Evolutionary conservation across 2,329 filamentous ascomycete species (phyloP), one percentile per base, ranked within the genome.

Genomic region (Sporothrix brasiliensis): DNA sequence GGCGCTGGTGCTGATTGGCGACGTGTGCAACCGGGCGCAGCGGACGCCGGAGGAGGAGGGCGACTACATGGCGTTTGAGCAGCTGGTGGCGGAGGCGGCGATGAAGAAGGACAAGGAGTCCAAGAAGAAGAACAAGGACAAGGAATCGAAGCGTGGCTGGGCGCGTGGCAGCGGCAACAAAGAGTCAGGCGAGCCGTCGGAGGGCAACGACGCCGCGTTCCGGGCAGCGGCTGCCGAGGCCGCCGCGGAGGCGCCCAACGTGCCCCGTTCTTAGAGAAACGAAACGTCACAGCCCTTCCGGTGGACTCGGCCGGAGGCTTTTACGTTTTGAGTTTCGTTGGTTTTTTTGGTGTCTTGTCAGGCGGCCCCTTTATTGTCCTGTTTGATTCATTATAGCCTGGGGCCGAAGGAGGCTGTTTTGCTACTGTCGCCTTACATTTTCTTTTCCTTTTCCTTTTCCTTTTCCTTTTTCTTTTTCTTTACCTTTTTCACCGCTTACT

Each of bases 21-120:
- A 96, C 73, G 90, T 98, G 72, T 97, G 95, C 78, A 85, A 89
- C 74, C 93, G 93, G 87, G 94, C 96, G 86, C 72, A 85, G 79
- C 90, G 95, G 73, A 91, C 94, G 69, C 91, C 94, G 54, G 95
- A 99, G 74, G 95, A 99, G 83, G 95, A 99, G 81, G 94, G 95
- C 74, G 95, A 98, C 77, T 98, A 97, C 81, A 96, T 99, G 88
- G 94, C 94, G 19, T 99, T 99, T 76, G 95, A 99, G 80, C 93
- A 98, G 81, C 89, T 99, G 70, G 97, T 99, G 80, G 94, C 95
- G 67, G 95, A 99, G 79, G 94, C 94, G 4, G 93, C 94, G 70
- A 91, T 93, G 69, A 98, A 98, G 87, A 97, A 97, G 82, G 93
- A 95, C 77, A 89, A 93, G 79, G 91, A 94, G 77, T 88, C 92